Evolutionary conservation across 345 rosid genomes (phyloP), one percentile per base, ranked within the genome.

Genomic region (Cardiospermum halicacabum): DNA sequence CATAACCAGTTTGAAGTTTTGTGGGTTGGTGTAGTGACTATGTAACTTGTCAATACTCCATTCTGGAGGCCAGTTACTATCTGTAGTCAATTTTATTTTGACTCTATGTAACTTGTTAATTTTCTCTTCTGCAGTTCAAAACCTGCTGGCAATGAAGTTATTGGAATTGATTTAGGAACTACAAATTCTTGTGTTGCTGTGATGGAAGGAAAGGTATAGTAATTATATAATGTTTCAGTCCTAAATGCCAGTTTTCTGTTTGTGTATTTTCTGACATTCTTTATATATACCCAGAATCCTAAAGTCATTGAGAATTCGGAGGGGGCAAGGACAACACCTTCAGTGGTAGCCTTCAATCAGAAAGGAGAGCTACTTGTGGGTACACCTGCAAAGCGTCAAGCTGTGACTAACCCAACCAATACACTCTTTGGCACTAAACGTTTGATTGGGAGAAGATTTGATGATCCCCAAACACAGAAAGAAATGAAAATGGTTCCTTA

Each of bases 141-240:
- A 72, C 89, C 99, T 30, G 84, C 82, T 7, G 97, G 95, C 2
- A 85, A 72, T 53, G 99, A 94, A 67, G 92, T 91, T 47, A 89
- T 94, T 13, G 99, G 99, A 67, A 89, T 94, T 68, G 97, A 94
- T 67, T 77, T 94, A 85, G 99, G 99, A 39, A 94, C 99, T 3
- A 94, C 99, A 13, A 94, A 91, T 70, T 94, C 99, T 0, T 94
- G 99, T 71, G 99, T 94, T 68, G 79, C 96, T n/a, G 85, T 91
- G 64, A 94, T 94, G 99, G 99, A 94, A 67, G 99, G 99, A 42
- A 94, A 91, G 84, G 99, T 94, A 58, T n/a, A 51, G 64, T n/a
- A n/a, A n/a, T n/a, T n/a, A n/a, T n/a, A n/a, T n/a, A n/a, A n/a
- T n/a, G n/a, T n/a, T n/a, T n/a, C n/a, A n/a, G n/a, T n/a, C n/a